These are phyloP conservation scores for Epithemia pelagica DNA, from an alignment of 108 stramenopile species.

Conservation along the genomic window DNA sequence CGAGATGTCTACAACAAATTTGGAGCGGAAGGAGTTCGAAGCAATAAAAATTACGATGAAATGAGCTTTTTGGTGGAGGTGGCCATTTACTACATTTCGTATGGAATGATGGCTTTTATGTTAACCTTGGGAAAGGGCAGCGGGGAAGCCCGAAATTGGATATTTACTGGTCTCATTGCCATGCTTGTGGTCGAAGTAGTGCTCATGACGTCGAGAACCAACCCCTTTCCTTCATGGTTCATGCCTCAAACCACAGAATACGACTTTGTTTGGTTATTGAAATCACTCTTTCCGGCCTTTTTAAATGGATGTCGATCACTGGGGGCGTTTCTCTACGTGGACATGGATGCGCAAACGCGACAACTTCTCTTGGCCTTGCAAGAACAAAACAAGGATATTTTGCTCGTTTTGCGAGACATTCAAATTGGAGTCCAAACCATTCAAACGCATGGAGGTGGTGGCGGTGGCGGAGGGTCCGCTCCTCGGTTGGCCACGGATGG, in stretches of 20 bases:
- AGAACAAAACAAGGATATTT: constrained; percentile 91
- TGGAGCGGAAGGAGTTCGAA: constrained; percentile 82
- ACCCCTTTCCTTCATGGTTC: constrained; percentile 87
- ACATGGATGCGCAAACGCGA: constrained; percentile 86
- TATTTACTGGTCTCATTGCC: constrained; percentile 88
- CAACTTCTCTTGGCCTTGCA: constrained; percentile 83
- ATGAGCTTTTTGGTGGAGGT: constrained; percentile 80
- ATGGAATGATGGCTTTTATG: constrained; percentile 92
- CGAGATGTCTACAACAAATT: constrained; percentile 97
- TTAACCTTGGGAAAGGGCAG: constrained; percentile 89
- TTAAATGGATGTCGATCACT: constrained; percentile 98
- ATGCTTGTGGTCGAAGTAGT: constrained; percentile 91
- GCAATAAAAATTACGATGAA: constrained; percentile 85
- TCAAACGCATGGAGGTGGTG: constrained; percentile 48
- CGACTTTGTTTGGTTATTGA: constrained; percentile 86
- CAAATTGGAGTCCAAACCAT: constrained; percentile 84
- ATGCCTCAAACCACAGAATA: constrained; percentile 86
- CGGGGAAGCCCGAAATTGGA: constrained; percentile 82
- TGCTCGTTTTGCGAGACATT: constrained; percentile 90
- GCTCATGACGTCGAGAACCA: constrained; percentile 75
- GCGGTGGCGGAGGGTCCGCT: constrained; percentile 14
- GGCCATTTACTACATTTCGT: constrained; percentile 89
- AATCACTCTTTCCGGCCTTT: constrained; percentile 93
- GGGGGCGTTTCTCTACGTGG: constrained; percentile 87
- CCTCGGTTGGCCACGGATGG: constrained; percentile 34